Conservation (phyloP, 2,329 filamentous ascomycete species). For the Septoria linicola region DNA sequence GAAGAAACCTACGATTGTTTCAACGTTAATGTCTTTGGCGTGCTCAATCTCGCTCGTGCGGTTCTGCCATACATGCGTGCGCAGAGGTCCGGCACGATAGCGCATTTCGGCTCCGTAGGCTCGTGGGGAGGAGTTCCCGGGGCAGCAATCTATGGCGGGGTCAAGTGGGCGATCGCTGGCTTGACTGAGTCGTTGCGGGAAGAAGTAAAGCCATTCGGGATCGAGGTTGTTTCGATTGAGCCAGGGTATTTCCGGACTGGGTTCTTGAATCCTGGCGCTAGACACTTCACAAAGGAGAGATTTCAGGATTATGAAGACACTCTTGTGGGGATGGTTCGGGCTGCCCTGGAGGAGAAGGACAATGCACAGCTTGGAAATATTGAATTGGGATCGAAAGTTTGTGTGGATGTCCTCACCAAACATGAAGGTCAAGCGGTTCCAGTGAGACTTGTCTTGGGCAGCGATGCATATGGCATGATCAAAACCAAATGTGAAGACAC, state of each 20-base stretch:
- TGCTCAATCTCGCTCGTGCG: constrained; percentile 27
- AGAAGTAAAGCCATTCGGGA: constrained; percentile 46
- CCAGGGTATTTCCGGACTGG: constrained; percentile 56
- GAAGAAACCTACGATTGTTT: constrained; percentile 23
- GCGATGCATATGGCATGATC: constrained; percentile 43
- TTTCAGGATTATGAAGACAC: constrained; percentile 39
- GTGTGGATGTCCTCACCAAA: constrained; percentile 57
- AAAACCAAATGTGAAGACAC: constrained; percentile 47
- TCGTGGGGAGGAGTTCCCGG: constrained; percentile 44
- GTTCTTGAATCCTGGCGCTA: constrained; percentile 43
- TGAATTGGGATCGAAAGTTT: constrained; percentile 52
- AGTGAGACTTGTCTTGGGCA: constrained; percentile 55
- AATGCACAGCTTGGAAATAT: constrained; percentile 58
- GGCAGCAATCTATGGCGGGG: constrained; percentile 43
- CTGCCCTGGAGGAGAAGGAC: constrained; percentile 40
- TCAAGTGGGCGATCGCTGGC: constrained; percentile 50
- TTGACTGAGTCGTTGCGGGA: constrained; percentile 46
- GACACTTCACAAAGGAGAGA: constrained; percentile 15
- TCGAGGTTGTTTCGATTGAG: constrained; percentile 49
- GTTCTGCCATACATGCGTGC: constrained; percentile 29
- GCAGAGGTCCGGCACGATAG: constrained; percentile 25
- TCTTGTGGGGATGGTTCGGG: constrained; percentile 37
- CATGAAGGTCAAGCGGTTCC: constrained; percentile 53
- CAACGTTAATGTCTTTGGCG: constrained; percentile 30
- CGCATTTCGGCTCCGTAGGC: constrained; percentile 48